A percentile compares a stretch with the other conserved stretches of the same genome.
Evolutionary conservation across 2,329 filamentous ascomycete species (phyloP).

Genomic region (Cephalotrichum gorgonifer): DNA sequence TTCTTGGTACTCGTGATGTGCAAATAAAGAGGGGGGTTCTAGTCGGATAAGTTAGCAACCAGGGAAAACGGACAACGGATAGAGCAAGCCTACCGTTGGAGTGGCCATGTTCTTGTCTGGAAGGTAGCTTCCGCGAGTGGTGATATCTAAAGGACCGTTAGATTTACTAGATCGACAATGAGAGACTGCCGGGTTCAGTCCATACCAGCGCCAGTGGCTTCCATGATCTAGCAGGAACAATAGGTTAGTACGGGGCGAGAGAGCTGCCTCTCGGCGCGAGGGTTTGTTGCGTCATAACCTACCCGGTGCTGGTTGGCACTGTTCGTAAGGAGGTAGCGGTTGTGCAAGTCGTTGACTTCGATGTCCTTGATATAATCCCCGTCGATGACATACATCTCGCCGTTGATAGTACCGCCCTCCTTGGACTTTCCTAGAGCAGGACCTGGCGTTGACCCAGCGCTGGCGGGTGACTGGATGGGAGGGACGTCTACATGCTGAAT

Average conservation of each 20-base stretch:
- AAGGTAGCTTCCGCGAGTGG: constrained; percentile 90
- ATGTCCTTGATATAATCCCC: constrained; percentile 99
- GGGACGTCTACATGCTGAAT: constrained; percentile 86
- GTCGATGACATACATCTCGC: constrained; percentile 88
- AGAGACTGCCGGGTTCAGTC: constrained; percentile 29
- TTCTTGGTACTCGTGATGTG: constrained; percentile 92
- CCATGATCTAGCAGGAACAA: constrained; percentile 71
- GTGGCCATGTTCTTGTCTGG: constrained; percentile 98
- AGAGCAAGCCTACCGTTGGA: constrained; percentile 58
- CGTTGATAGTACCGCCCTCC: constrained; percentile 49
- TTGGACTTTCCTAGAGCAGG: constrained; percentile 20
- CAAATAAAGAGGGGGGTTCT: constrained; percentile 91
- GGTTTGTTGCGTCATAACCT: constrained; percentile 31
- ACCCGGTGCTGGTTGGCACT: constrained; percentile 98
- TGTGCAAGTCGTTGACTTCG: constrained; percentile 95
- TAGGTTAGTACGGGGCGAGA: background rate
- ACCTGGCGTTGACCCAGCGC: constrained; percentile 30
- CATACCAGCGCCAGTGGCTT: constrained; percentile 99
- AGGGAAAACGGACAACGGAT: constrained; percentile 5
- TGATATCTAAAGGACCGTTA: constrained; percentile 71
- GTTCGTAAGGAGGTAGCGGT: constrained; percentile 94
- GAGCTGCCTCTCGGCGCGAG: background rate
- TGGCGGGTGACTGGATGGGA: constrained; percentile 56
- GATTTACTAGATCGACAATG: constrained; percentile 43
- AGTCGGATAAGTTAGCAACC: background rate